Percentiles rank a stretch among this genome's conserved stretches.
Evolutionary conservation across 208 protist species (phyloP).

Genomic region (Willaertia magna): DNA sequence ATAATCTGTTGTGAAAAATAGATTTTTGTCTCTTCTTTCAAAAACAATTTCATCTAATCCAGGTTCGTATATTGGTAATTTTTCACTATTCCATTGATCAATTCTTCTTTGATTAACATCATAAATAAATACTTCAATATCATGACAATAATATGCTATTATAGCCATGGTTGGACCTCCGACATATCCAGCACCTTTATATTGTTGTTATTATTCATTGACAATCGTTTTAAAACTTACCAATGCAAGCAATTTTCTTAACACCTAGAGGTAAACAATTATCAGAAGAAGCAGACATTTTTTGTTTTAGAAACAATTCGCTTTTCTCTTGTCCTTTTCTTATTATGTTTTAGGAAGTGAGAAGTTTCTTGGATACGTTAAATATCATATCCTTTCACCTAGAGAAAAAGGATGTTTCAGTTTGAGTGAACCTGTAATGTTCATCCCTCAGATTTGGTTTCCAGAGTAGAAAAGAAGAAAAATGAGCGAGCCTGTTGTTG

Average conservation of each 20-base stretch:
- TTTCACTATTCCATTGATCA: conserved; percentile 72
- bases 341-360: too few relatives aligned
- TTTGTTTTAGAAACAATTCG: too few relatives aligned
- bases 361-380: too few relatives aligned
- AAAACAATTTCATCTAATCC: conserved; percentile 73
- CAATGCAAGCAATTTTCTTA: neutral
- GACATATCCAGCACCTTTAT: conserved; percentile 88
- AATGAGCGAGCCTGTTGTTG: neutral
- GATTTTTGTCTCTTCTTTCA: conserved; percentile 53
- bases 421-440: too few relatives aligned
- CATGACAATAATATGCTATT: conserved; percentile 77
- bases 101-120: conserved; percentile 75
- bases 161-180: conserved; percentile 89
- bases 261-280: neutral
- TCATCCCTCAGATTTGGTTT: too few relatives aligned
- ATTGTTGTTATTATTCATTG: too few relatives aligned
- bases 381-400: too few relatives aligned
- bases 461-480: too few relatives aligned
- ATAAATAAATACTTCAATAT: conserved; percentile 70
- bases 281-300: too few relatives aligned
- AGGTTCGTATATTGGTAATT: conserved; percentile 84
- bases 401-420: too few relatives aligned
- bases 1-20: conserved; percentile 85
- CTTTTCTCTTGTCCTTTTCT: too few relatives aligned
- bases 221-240: too few relatives aligned